These are phyloP conservation scores for Populus pruinosa DNA, from an alignment of 345 rosid species.

Conservation along the genomic window DNA sequence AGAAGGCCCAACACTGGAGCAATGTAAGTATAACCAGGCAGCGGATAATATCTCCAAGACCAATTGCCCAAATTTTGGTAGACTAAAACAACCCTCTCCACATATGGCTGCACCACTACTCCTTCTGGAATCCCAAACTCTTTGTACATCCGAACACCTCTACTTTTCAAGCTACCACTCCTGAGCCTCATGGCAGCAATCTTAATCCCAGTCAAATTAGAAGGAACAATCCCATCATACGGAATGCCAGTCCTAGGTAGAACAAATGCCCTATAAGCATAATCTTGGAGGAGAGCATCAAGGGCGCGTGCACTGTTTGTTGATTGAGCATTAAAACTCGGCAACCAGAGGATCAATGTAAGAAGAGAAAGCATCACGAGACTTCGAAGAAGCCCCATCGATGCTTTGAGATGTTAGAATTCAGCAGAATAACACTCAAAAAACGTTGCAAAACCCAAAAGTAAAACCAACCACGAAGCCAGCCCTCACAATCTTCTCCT, in stretches of 20 bases:
- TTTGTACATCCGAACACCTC: constrained; percentile 48
- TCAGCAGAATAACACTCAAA: constrained; percentile 28
- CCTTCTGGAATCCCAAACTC: constrained; percentile 62
- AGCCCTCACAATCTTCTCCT: constrained; percentile 1
- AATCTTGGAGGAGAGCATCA: constrained; percentile 84
- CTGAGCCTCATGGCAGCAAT: constrained; percentile 77
- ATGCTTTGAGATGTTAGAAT: constrained; percentile 27
- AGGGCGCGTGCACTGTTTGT: constrained; percentile 43
- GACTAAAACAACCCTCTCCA: constrained; percentile 75
- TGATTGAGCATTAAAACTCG: constrained; percentile 35
- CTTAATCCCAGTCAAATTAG: constrained; percentile 66
- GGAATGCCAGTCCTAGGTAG: constrained; percentile 70
- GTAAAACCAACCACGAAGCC: constrained; percentile 11
- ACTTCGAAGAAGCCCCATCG: constrained; percentile 63
- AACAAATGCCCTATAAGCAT: constrained; percentile 62
- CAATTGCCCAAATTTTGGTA: constrained; percentile 85
- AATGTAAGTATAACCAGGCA: constrained; percentile 49
- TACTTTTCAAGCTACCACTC: constrained; percentile 71
- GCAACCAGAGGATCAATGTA: constrained; percentile 20
- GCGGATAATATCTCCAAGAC: constrained; percentile 62
- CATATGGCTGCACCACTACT: constrained; percentile 51
- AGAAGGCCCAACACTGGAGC: constrained; percentile 85
- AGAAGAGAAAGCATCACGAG: constrained; percentile 46
- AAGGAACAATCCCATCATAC: constrained; percentile 54
- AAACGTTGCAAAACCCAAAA: constrained; percentile 13